Base-by-base conservation (phyloP, 257 asterid genomes). In the Haberlea rhodopensis region DNA sequence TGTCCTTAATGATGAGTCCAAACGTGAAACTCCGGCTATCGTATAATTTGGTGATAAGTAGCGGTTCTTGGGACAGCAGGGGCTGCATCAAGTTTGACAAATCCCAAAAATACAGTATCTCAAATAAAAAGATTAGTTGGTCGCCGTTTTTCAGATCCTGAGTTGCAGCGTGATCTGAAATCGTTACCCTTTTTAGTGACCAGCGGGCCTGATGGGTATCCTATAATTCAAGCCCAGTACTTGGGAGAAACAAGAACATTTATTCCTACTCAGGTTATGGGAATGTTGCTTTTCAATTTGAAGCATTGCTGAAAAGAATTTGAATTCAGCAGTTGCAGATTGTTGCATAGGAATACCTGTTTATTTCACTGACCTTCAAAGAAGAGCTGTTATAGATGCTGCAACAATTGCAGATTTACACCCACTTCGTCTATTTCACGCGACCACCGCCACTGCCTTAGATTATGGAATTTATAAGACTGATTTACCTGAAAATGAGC, bases 381-480 rank as follows among this genome's bases (percentile, higher is more conserved):
- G 98, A 67, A 84, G 97, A 69, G 94, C 96, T 49, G 91, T 92
- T 28, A 56, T 87, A 45, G 98, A 92, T 79, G 98, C 98, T 20
- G 97, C 98, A 26, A 92, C 88, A 34, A 87, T 92, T 63, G 96
- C 98, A 63, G 95, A 96, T 18, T 76, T 92, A 63, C 97, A 82
- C 70, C 97, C 98, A 32, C 91, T 89, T 78, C 91, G 85, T 74
- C 84, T 92, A 43, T 70, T 92, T 73, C 98, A 92, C 16, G 98
- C 89, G 75, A 92, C 98, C 3, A 87, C 98, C 15, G 96, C 98
- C 22, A 92, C 98, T 58, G 97, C 98, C 45, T 59, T 92, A 71
- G 97, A 95, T 16, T 92, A 89, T 77, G 98, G 98, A 51, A 89
- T 92, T 62, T 92, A 92, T 72, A 92, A 92, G 85, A 87, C 96